Conservation (phyloP, 2,329 filamentous ascomycete species). For the Colletotrichum abscissum region DNA sequence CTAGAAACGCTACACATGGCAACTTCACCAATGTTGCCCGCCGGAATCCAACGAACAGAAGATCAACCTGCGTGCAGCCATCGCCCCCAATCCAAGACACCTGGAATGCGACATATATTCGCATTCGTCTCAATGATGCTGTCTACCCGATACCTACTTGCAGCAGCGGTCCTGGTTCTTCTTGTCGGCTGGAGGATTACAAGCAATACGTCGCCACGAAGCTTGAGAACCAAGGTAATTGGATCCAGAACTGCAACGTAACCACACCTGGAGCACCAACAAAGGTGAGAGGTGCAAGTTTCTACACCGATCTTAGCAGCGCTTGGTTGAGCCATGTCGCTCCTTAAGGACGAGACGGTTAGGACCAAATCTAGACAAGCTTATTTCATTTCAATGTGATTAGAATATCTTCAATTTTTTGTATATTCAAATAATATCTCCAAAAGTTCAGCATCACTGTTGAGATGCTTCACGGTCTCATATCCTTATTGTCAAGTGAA, state of each 20-base stretch:
- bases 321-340: conserved; percentile 26
- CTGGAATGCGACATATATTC: conserved; percentile 58
- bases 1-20: conserved; percentile 24
- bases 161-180: conserved; percentile 64
- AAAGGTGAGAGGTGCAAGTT: conserved; percentile 58
- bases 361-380: background rate
- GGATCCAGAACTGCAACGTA: conserved; percentile 59
- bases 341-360: background rate
- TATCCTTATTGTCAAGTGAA: too few species aligned
- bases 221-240: conserved; percentile 60
- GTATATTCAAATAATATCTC: too few species aligned
- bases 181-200: conserved; percentile 61
- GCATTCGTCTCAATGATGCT: conserved; percentile 71
- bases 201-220: conserved; percentile 56
- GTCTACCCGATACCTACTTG: conserved; percentile 70
- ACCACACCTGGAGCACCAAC: conserved; percentile 52
- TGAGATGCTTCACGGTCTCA: too few species aligned
- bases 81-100: conserved; percentile 20
- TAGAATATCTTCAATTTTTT: background rate
- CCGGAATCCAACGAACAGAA: background rate
- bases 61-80: background rate
- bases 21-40: background rate
- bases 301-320: conserved; percentile 56
- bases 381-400: background rate
- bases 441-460: too few species aligned